These are phyloP conservation scores for Lactarius tabidus DNA, from an alignment of 768 basidiomycete species.

Conservation along the genomic window DNA sequence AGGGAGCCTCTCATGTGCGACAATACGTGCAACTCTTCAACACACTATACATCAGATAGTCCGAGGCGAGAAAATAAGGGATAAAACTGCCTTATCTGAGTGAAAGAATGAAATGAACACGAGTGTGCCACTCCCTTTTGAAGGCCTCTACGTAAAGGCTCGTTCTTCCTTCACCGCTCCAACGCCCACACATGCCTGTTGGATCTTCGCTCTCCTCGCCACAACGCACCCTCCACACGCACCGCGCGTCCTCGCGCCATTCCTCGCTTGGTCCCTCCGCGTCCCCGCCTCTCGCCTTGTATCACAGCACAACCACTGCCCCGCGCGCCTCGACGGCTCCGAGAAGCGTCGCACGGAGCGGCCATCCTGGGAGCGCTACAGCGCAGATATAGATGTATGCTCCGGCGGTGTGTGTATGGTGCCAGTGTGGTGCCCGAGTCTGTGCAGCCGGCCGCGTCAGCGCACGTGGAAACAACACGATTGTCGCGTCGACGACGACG, in stretches of 20 bases:
- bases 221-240: constrained; percentile 20
- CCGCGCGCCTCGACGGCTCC: neutral
- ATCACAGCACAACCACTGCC: constrained; percentile 10
- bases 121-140: too few species aligned
- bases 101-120: too few species aligned
- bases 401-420: constrained; percentile 24
- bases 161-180: constrained; percentile 10
- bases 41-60: too few species aligned
- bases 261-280: constrained; percentile 2
- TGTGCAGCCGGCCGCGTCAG: constrained; percentile 17
- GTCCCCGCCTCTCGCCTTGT: neutral
- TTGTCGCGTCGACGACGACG: constrained; percentile 19
- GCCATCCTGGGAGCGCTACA: neutral
- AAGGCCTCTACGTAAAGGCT: neutral
- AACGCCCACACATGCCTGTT: neutral
- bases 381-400: constrained; percentile 21
- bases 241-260: constrained; percentile 18
- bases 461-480: constrained; percentile 14
- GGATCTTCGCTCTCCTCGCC: constrained; percentile 18
- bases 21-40: too few species aligned
- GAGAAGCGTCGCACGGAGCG: neutral
- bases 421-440: too few species aligned
- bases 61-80: too few species aligned
- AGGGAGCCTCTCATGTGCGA: too few species aligned
- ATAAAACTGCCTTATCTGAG: too few species aligned